Evolutionary conservation across 2,329 filamentous ascomycete species (phyloP), one percentile per base, ranked within the genome.

Genomic region (Juglanconis sp.): DNA sequence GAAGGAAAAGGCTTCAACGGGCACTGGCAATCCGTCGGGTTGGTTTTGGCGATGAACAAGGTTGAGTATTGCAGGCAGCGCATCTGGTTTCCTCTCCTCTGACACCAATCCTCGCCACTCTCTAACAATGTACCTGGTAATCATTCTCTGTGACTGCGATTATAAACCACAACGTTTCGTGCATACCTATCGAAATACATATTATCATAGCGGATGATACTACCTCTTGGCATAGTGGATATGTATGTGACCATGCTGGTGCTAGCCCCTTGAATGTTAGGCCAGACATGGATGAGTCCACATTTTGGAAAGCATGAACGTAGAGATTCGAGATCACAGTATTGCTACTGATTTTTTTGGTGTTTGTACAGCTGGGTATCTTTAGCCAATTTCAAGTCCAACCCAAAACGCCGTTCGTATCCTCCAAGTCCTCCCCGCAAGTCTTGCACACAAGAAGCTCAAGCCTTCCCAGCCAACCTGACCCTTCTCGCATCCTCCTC

Each of bases 401-500:
- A 5, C 17, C 13, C 34, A 11, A n/a, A 40, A 38, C 38, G 17
- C 42, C 36, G 11, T 35, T 34, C 48, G 30, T 34, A 6, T 17
- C n/a, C 13, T n/a, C 13, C 35, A 11, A 11, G 7, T 13, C 13
- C 10, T 47, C 8, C 11, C 24, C 24, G 24, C 24, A 24, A 24
- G 24, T 24, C 24, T 2, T 24, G 9, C 10, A 24, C 32, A 51
- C 17, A 15, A 13, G 5, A 15, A 30, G 6, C 51, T 70, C 64
- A 70, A 9, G 49, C 63, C 56, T 68, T 68, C 11, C 73, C 76
- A 7, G 78, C 74, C 64, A 84, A 69, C 62, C 85, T 79, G 34
- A 79, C 83, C 64, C 75, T 76, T 63, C 83, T 78, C 2, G 81
- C 83, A 50, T 88, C 86, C 62, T 85, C 84, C 15, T 88, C 85